Conservation (phyloP, 306 rosid species). For the Castanea sativa region DNA sequence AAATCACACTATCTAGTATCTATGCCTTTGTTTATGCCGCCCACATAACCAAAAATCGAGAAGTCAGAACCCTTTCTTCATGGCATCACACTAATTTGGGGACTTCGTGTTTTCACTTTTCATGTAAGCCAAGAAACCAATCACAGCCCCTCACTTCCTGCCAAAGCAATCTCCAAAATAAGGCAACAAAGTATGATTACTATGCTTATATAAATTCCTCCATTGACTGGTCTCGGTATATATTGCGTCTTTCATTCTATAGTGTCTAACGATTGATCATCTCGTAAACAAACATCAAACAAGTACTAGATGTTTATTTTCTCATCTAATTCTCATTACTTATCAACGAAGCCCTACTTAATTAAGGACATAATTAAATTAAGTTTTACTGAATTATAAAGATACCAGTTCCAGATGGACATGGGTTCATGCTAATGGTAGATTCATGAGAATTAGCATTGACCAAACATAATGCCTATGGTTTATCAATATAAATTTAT, state of each 20-base stretch:
- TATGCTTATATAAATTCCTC: not conserved
- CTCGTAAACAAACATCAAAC: too few species aligned
- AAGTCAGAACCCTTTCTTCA: too few species aligned
- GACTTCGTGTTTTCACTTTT: not conserved
- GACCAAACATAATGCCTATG: not conserved
- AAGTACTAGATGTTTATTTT: not conserved
- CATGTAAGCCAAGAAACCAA: not conserved
- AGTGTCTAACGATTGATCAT: too few species aligned
- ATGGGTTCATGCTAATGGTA: not conserved
- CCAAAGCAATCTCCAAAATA: not conserved
- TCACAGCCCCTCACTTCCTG: not conserved
- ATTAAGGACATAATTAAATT: too few species aligned
- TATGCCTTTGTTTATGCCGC: not conserved
- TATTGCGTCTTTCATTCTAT: too few species aligned
- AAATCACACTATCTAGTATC: not conserved
- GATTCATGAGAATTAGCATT: not conserved
- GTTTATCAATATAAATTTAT: not conserved
- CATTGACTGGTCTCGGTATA: not conserved
- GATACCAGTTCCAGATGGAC: not conserved
- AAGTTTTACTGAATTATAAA: not conserved
- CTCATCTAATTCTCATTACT: not conserved
- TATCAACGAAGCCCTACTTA: not conserved
- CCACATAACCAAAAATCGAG: too few species aligned
- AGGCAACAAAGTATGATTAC: not conserved
- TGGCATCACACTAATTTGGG: conserved; percentile 4